Base-by-base conservation (phyloP, 83 land plant species). In the Isoetes engelmannii region DNA sequence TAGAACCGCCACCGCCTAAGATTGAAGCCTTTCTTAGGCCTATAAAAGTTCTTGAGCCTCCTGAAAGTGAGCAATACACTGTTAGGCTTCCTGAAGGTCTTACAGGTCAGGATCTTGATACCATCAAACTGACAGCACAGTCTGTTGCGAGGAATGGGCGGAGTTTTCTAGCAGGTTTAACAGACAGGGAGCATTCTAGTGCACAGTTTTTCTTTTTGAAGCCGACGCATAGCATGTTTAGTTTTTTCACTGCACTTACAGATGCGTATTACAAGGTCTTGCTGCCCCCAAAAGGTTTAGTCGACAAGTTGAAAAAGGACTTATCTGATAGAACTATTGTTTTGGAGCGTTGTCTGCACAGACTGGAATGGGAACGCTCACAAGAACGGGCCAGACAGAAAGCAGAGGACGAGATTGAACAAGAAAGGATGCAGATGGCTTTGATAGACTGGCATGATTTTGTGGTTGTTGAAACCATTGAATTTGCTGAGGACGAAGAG, bases 361-460 rank as follows among this genome's bases (percentile, higher is more conserved):
- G 99, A 61, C 75, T 94, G 10, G 97, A 94, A 56, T 94, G 99
- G 99, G 99, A 90, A 56, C 72, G 82, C 62, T 90, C 99, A 13
- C 99, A 94, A 72, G 99, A 88, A 66, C 89, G 87, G 82, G 99
- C 92, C 1, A 78, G 99, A 44, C 99, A 94, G 79, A 94, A 88
- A 79, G 92, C 89, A 46, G 97, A 94, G 75, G 97, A 88, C 73
- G 97, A 95, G 65, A 89, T 86, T 20, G 97, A 88, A 80, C 87
- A 95, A 58, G 99, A 91, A 72, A 80, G 99, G 43, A 45, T 86
- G 78, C 84, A 84, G 69, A 95, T 95, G 99, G 92, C 85, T 6
- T 80, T 82, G 82, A 95, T 94, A 45, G 99, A 94, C 75, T 94
- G 99, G 99, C 99, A 94, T 77, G 99, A 94, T 76, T 94, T 94